Conservation (phyloP, 441 rosid genomes). For the Aleurites moluccanus region DNA sequence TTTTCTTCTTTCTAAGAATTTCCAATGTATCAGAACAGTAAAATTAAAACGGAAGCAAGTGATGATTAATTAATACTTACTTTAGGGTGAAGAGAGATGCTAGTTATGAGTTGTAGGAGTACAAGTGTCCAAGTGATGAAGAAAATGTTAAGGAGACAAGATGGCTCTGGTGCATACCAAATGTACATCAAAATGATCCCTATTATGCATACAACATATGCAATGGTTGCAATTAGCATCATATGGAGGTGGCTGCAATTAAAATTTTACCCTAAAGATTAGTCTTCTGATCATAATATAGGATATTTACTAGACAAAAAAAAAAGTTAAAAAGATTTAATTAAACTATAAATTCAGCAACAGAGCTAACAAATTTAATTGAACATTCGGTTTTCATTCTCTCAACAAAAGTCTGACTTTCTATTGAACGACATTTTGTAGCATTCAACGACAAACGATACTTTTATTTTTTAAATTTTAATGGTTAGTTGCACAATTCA, state of each 20-base stretch:
- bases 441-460: no score
- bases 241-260: constrained; percentile 66
- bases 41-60: no score
- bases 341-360: no score
- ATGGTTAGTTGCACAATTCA: no score
- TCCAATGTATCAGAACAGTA: no score
- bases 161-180: constrained; percentile 84
- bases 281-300: not conserved
- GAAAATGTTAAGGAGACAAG: constrained; percentile 93
- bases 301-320: not conserved
- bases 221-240: constrained; percentile 65
- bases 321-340: no score
- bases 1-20: no score
- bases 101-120: constrained; percentile 93
- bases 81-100: constrained; percentile 82
- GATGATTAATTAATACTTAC: constrained; percentile 32
- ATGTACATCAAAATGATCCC: constrained; percentile 93
- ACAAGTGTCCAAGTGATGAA: constrained; percentile 92
- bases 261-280: constrained; percentile 1
- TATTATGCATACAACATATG: constrained; percentile 70
- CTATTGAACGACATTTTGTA: no score
- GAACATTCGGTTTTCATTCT: no score
- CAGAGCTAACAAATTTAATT: no score
- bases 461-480: no score
- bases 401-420: no score